These are phyloP conservation scores for Dichomitus squalens DNA, from an alignment of 1,284 basidiomycete species.

Conservation along the genomic window DNA sequence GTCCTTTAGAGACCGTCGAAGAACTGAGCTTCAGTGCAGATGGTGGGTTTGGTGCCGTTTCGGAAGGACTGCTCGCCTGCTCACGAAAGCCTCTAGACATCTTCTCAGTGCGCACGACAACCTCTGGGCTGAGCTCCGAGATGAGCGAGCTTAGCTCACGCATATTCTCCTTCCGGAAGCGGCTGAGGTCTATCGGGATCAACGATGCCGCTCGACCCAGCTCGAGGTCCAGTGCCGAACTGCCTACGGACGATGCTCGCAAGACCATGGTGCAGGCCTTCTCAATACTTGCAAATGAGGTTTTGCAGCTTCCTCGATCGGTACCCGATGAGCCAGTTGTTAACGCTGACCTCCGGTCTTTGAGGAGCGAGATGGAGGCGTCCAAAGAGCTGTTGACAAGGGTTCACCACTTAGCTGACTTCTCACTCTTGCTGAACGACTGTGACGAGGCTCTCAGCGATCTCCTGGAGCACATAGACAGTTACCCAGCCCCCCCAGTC, in stretches of 20 bases:
- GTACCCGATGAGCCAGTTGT: slow-evolving; percentile 41
- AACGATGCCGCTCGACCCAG: slow-evolving; percentile 53
- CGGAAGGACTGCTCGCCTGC: not conserved
- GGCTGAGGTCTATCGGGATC: slow-evolving; percentile 63
- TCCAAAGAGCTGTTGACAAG: slow-evolving; percentile 52
- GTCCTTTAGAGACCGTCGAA: slow-evolving; percentile 23
- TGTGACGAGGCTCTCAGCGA: slow-evolving; percentile 82
- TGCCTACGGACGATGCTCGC: slow-evolving; percentile 55
- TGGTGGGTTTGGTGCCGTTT: slow-evolving; percentile 27
- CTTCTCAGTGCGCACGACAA: slow-evolving; percentile 48
- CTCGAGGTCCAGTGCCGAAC: slow-evolving; percentile 41
- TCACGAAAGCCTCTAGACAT: slow-evolving; percentile 45
- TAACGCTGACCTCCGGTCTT: slow-evolving; percentile 59
- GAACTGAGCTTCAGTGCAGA: slow-evolving; percentile 25
- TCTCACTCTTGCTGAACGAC: slow-evolving; percentile 48
- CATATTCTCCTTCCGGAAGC: slow-evolving; percentile 48
- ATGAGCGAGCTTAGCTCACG: slow-evolving; percentile 31
- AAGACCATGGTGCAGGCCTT: slow-evolving; percentile 50
- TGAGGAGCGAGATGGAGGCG: slow-evolving; percentile 58
- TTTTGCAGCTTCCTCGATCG: slow-evolving; percentile 47
- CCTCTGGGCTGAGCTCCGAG: slow-evolving; percentile 30
- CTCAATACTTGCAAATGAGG: slow-evolving; percentile 45
- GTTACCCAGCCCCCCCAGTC: slow-evolving; percentile 61
- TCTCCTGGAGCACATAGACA: slow-evolving; percentile 80
- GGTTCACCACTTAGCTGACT: slow-evolving; percentile 52